Conservation (phyloP, 768 basidiomycete genomes). For the Suillus spraguei region DNA sequence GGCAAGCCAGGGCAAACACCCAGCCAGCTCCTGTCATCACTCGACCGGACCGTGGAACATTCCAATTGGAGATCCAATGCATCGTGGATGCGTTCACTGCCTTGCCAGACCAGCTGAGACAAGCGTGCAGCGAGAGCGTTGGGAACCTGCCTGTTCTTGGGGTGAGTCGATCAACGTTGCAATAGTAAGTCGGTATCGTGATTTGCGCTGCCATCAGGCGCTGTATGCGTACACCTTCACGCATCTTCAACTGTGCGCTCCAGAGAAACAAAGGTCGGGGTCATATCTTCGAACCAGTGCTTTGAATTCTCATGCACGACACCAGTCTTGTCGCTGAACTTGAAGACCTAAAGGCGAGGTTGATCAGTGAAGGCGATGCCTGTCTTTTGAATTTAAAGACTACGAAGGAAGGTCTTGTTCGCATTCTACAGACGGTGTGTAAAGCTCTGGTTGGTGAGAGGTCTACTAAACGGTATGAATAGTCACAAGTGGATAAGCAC, state of each 20-base stretch:
- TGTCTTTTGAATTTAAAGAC: conserved; percentile 19
- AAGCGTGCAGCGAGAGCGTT: conserved; percentile 21
- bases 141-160: conserved; percentile 25
- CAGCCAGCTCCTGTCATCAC: conserved; percentile 2
- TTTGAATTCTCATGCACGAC: conserved; percentile 15
- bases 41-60: conserved; percentile 16
- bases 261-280: conserved; percentile 15
- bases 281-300: conserved; percentile 14
- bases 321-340: conserved; percentile 8
- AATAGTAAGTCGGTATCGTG: conserved; percentile 9
- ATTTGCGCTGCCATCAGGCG: conserved; percentile 20
- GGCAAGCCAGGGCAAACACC: not conserved
- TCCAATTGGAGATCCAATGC: conserved; percentile 17
- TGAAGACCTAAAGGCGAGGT: not conserved
- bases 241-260: conserved; percentile 23
- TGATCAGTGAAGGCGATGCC: conserved; percentile 11
- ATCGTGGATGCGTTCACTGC: conserved; percentile 24
- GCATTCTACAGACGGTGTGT: conserved; percentile 22
- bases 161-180: conserved; percentile 16
- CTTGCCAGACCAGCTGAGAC: conserved; percentile 8
- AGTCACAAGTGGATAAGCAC: conserved; percentile 16
- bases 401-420: conserved; percentile 17
- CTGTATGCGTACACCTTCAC: conserved; percentile 33
- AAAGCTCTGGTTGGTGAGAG: not conserved
- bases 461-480: conserved; percentile 16